Conservation (phyloP, 495 filamentous ascomycete species). For the Penicillium herquei region DNA sequence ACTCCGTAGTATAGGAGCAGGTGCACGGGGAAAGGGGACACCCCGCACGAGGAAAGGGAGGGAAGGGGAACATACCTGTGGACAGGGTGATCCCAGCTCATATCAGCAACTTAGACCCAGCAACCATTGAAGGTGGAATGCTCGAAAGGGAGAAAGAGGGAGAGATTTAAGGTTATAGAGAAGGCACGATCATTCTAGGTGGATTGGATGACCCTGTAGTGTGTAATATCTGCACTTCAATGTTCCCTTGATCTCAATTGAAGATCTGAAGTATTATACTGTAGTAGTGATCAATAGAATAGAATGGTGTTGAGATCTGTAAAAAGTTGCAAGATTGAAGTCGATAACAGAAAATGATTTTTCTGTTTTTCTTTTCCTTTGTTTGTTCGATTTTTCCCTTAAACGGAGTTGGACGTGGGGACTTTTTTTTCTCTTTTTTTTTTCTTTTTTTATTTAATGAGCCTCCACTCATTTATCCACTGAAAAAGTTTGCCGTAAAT, state of each 20-base stretch:
- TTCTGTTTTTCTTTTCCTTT: conserved; percentile 45
- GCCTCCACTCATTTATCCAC: conserved; percentile 33
- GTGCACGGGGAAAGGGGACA: not conserved
- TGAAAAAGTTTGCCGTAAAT: conserved; percentile 6
- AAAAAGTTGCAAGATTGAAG: not conserved
- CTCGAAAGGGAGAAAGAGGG: conserved; percentile 5
- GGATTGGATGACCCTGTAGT: too few species aligned
- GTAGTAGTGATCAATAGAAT: too few species aligned
- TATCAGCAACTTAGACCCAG: conserved; percentile 49
- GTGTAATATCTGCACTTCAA: not conserved
- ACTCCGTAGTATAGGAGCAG: not conserved
- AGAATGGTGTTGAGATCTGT: too few species aligned
- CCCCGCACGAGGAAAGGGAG: conserved; percentile 26
- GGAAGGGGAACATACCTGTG: conserved; percentile 59
- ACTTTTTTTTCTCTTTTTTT: conserved; percentile 13
- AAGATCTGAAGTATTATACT: too few species aligned
- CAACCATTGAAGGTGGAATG: conserved; percentile 46
- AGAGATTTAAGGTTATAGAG: conserved; percentile 6
- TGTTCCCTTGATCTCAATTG: not conserved
- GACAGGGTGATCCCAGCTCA: conserved; percentile 74
- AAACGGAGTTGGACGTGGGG: conserved; percentile 12
- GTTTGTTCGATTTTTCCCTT: conserved; percentile 26
- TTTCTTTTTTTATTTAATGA: conserved; percentile 13
- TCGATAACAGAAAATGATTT: not conserved
- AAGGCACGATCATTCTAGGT: conserved; percentile 5